Evolutionary conservation across 2,329 filamentous ascomycete genomes (phyloP).

Genomic region (Drechslera avenae): DNA sequence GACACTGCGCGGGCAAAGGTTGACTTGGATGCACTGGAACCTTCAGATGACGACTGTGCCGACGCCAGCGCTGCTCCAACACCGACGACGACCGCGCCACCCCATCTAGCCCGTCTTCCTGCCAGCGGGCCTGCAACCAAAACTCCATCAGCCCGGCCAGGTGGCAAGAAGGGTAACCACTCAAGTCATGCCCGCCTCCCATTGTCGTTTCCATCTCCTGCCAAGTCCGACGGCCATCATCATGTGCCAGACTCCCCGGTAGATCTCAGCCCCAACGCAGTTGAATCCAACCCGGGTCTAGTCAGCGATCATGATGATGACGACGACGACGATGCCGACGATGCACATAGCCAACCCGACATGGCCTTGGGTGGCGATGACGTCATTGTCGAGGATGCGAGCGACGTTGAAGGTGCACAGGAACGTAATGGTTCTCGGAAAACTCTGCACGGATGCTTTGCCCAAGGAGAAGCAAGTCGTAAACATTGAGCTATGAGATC

Average conservation of each 20-base stretch:
- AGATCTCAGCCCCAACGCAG: conserved; percentile 54
- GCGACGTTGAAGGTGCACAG: conserved; percentile 46
- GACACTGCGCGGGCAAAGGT: conserved; percentile 45
- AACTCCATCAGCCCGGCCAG: conserved; percentile 35
- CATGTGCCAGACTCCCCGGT: conserved; percentile 44
- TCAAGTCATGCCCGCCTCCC: conserved; percentile 38
- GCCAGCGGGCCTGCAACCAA: conserved; percentile 38
- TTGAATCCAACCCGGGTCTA: conserved; percentile 56
- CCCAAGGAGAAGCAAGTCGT: conserved; percentile 44
- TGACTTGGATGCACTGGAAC: conserved; percentile 43
- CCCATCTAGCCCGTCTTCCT: conserved; percentile 43
- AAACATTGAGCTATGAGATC: conserved; percentile 38
- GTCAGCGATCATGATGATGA: conserved; percentile 58
- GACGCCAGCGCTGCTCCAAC: conserved; percentile 39
- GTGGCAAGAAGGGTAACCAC: conserved; percentile 41
- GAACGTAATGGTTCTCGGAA: conserved; percentile 41
- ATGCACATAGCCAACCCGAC: conserved; percentile 45
- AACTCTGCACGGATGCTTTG: conserved; percentile 40
- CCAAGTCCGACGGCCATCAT: conserved; percentile 32
- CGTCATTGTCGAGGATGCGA: conserved; percentile 48
- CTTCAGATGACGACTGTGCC: conserved; percentile 43
- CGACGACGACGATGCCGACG: conserved; percentile 51
- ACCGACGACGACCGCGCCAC: conserved; percentile 33
- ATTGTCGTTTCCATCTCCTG: conserved; percentile 36
- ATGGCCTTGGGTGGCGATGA: conserved; percentile 43